Percentiles rank a stretch among this genome's conserved stretches.
These are phyloP conservation scores for Seiridium cupressi DNA, from an alignment of 2,329 filamentous ascomycete species.

Conservation along the genomic window DNA sequence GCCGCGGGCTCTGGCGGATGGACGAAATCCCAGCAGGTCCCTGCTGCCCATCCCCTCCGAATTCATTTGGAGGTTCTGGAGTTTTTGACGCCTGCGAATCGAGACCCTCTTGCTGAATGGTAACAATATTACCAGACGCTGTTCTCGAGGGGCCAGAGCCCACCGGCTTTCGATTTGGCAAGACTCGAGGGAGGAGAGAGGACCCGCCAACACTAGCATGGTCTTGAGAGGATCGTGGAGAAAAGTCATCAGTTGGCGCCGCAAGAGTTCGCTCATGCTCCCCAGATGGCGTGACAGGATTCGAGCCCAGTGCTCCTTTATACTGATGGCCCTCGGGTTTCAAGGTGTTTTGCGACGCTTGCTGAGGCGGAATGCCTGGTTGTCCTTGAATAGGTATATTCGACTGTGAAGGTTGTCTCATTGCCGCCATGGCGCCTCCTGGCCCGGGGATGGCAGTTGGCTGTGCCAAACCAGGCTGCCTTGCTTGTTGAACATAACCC, in stretches of 20 bases:
- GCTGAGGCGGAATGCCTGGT: constrained; percentile 15
- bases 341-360: constrained; percentile 15
- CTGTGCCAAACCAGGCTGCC: not conserved
- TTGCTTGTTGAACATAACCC: constrained; percentile 5
- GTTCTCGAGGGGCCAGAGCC: constrained; percentile 21
- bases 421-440: not conserved
- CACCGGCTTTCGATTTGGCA: constrained; percentile 28
- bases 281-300: not conserved
- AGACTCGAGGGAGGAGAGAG: constrained; percentile 12
- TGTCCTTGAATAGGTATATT: constrained; percentile 1
- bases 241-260: constrained; percentile 11
- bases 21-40: constrained; percentile 17
- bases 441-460: not conserved
- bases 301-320: constrained; percentile 9
- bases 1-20: constrained; percentile 19
- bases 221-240: constrained; percentile 19
- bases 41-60: constrained; percentile 15
- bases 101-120: not conserved
- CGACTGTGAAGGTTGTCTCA: constrained; percentile 4
- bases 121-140: constrained; percentile 14
- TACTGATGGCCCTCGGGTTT: constrained; percentile 9
- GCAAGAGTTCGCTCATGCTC: constrained; percentile 5
- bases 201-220: constrained; percentile 12
- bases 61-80: constrained; percentile 12
- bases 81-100: not conserved